Percentiles rank a stretch among this genome's conserved stretches.
Conservation (phyloP, 805 yeast genomes). For the Sungouiozyma intestinalis region DNA sequence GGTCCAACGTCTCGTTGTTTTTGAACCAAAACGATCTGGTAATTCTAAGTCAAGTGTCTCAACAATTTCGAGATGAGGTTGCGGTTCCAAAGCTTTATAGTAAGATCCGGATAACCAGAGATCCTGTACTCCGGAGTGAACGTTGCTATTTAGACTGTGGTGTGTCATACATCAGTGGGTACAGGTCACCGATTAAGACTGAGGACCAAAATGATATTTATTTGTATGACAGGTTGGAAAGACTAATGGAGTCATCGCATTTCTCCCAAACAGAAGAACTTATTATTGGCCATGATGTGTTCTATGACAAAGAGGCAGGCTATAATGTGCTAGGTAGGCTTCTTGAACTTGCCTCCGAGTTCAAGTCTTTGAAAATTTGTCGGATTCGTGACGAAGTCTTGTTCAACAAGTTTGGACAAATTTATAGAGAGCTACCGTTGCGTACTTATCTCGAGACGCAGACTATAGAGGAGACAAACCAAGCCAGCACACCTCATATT, state of each 20-base stretch:
- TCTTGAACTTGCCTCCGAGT: constrained; percentile 6
- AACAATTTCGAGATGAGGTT: constrained; percentile 21
- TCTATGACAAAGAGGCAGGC: constrained; percentile 19
- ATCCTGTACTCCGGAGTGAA: constrained; percentile 24
- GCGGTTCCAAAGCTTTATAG: constrained; percentile 30
- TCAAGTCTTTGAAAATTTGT: neutral
- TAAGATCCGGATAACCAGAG: constrained; percentile 28
- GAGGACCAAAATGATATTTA: constrained; percentile 30
- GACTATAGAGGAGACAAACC: neutral
- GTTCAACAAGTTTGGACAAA: neutral
- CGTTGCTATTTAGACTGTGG: constrained; percentile 28
- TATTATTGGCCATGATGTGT: constrained; percentile 25
- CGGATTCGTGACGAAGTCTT: neutral
- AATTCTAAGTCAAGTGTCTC: constrained; percentile 26
- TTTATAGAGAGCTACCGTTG: neutral
- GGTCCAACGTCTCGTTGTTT: constrained; percentile 10
- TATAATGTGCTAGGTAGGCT: constrained; percentile 7
- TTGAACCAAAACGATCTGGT: constrained; percentile 34
- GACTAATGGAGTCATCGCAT: constrained; percentile 31
- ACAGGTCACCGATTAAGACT: constrained; percentile 27
- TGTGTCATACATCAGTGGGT: constrained; percentile 33
- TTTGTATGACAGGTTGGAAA: constrained; percentile 31
- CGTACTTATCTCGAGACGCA: neutral
- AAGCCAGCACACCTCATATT: neutral
- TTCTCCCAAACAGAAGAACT: constrained; percentile 28